phyloP scores from a whole-genome alignment of 1,139 yeast species.

The Sugiyamaella xylanicola region DNA sequence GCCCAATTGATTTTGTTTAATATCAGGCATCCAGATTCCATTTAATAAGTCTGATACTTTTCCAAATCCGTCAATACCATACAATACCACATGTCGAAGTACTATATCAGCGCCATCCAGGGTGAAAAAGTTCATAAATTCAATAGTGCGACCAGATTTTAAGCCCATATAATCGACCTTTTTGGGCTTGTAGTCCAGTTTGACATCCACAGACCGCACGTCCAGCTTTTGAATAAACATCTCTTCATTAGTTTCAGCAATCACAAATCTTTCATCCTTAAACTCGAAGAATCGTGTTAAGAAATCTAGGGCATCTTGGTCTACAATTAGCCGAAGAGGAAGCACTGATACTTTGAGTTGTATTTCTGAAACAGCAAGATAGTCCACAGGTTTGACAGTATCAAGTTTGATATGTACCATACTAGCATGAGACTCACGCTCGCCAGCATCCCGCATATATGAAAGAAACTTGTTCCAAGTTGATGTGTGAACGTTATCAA shows the following conservation, averaged over 20 bases:
- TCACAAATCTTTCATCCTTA: slow-evolving; percentile 65
- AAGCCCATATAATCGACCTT: slow-evolving; percentile 81
- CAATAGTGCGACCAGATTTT: slow-evolving; percentile 81
- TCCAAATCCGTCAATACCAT: slow-evolving; percentile 77
- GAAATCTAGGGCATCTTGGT: slow-evolving; percentile 91
- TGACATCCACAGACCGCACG: slow-evolving; percentile 62
- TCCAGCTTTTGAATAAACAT: slow-evolving; percentile 70
- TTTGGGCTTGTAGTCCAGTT: slow-evolving; percentile 90
- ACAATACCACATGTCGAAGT: slow-evolving; percentile 60
- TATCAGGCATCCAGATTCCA: slow-evolving; percentile 83
- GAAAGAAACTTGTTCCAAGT: slow-evolving; percentile 89
- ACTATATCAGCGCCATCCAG: slow-evolving; percentile 80
- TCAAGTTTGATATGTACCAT: slow-evolving; percentile 61
- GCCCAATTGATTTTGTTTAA: slow-evolving; percentile 72
- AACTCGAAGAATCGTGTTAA: slow-evolving; percentile 77
- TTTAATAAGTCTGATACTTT: slow-evolving; percentile 58
- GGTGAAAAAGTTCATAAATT: slow-evolving; percentile 83
- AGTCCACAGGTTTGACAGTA: slow-evolving; percentile 66
- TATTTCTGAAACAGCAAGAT: slow-evolving; percentile 70
- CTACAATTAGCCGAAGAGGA: slow-evolving; percentile 82
- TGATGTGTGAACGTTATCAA: slow-evolving; percentile 82
- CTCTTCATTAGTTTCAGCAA: slow-evolving; percentile 52
- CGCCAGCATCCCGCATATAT: slow-evolving; percentile 66
- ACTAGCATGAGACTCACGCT: slow-evolving; percentile 66
- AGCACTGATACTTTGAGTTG: slow-evolving; percentile 57